Evolutionary conservation across 2,329 filamentous ascomycete genomes (phyloP).

Genomic region (Chalaropsis thielavioides): DNA sequence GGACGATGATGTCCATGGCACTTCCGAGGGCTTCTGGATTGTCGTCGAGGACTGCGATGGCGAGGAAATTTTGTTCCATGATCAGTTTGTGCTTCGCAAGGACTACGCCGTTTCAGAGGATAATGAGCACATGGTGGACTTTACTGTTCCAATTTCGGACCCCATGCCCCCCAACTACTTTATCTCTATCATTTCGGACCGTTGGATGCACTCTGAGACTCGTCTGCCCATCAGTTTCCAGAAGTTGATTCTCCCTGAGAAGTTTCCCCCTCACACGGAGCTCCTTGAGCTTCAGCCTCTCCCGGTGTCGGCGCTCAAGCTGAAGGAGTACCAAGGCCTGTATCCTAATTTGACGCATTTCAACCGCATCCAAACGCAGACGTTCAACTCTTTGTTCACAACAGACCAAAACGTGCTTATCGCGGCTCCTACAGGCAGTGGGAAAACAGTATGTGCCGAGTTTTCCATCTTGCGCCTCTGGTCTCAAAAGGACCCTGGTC

Average conservation of each 20-base stretch:
- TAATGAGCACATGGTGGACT: constrained; percentile 89
- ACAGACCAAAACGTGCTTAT: constrained; percentile 90
- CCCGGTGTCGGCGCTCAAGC: constrained; percentile 77
- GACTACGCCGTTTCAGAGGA: constrained; percentile 74
- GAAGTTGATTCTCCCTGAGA: constrained; percentile 84
- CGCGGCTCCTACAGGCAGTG: constrained; percentile 82
- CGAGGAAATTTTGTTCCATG: constrained; percentile 87
- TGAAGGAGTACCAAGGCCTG: constrained; percentile 62
- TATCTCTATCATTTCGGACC: constrained; percentile 82
- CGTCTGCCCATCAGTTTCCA: constrained; percentile 88
- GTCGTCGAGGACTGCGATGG: constrained; percentile 94
- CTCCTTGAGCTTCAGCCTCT: constrained; percentile 83
- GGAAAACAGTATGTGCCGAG: constrained; percentile 93
- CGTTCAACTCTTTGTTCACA: constrained; percentile 84
- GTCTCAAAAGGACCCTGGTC: constrained; percentile 42
- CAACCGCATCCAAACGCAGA: constrained; percentile 95
- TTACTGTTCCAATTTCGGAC: constrained; percentile 90
- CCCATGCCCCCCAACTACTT: constrained; percentile 99
- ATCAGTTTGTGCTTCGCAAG: constrained; percentile 81
- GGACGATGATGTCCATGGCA: constrained; percentile 80
- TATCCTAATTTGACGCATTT: constrained; percentile 79
- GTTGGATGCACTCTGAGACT: constrained; percentile 97
- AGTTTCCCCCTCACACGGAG: constrained; percentile 87
- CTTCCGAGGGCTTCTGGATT: constrained; percentile 90
- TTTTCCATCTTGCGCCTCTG: constrained; percentile 85